phyloP scores from a whole-genome alignment of 2,329 filamentous ascomycete genomes.

The Colletotrichum chlorophyti region DNA sequence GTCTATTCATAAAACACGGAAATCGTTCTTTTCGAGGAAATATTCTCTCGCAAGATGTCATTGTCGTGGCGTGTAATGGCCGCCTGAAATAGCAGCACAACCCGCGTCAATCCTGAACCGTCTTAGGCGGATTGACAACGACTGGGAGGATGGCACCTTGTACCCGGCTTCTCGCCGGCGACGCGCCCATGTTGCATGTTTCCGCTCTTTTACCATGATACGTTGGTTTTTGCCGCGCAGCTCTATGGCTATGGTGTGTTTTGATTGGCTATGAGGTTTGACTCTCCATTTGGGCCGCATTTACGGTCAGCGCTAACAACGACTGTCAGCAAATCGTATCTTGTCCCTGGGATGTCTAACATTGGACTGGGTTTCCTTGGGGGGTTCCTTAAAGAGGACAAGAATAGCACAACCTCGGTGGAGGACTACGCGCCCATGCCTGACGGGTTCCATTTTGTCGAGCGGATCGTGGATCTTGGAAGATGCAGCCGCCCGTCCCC shows the following conservation, averaged over 20 bases:
- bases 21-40: background rate
- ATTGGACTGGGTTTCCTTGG: background rate
- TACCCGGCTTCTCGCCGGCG: slow-evolving; percentile 12
- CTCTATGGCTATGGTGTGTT: background rate
- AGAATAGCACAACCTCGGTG: slow-evolving; percentile 16
- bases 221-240: slow-evolving; percentile 30
- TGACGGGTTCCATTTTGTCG: background rate
- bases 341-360: slow-evolving; percentile 1
- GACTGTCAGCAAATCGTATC: slow-evolving; percentile 1
- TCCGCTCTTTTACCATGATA: slow-evolving; percentile 21
- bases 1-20: too few relatives aligned
- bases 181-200: slow-evolving; percentile 25
- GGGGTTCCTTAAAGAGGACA: slow-evolving; percentile 5
- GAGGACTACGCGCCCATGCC: slow-evolving; percentile 2
- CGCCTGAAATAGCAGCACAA: slow-evolving; percentile 16
- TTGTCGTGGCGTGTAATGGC: slow-evolving; percentile 1
- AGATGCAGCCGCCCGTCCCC: background rate
- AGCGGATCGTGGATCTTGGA: background rate
- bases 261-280: slow-evolving; percentile 10
- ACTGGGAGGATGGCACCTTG: background rate
- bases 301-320: slow-evolving; percentile 19
- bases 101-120: slow-evolving; percentile 3
- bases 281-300: slow-evolving; percentile 10
- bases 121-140: slow-evolving; percentile 1
- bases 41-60: background rate